Percentiles rank a stretch among this genome's conserved stretches.
phyloP scores from a whole-genome alignment of 768 basidiomycete genomes.

The Amanita pseudoporphyria region DNA sequence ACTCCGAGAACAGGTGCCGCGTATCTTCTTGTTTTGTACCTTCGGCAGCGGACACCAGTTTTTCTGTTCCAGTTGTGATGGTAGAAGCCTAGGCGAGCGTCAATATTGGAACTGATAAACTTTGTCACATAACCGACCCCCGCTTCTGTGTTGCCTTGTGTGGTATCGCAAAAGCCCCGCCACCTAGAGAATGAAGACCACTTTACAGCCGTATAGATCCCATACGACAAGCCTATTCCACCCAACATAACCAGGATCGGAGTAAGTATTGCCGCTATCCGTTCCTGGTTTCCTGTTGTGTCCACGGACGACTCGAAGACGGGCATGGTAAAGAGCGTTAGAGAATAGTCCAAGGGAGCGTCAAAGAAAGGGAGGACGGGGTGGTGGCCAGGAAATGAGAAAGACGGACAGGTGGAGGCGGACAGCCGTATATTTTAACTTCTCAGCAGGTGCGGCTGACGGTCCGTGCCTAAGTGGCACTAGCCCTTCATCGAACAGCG shows the following conservation, averaged over 20 bases:
- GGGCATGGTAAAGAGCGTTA: not conserved
- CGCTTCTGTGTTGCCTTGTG: not conserved
- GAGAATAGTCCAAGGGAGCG: not conserved
- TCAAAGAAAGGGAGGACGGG: not conserved
- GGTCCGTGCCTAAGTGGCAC: no score
- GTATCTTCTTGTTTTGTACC: not conserved
- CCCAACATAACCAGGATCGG: constrained; percentile 5
- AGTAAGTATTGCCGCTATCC: not conserved
- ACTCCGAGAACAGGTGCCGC: not conserved
- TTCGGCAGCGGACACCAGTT: not conserved
- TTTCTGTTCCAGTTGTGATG: not conserved
- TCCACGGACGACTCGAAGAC: not conserved
- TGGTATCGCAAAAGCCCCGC: not conserved
- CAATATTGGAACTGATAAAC: not conserved
- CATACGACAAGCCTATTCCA: constrained; percentile 4
- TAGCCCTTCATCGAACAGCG: no score
- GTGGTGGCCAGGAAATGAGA: not conserved
- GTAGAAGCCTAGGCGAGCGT: not conserved
- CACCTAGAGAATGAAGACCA: not conserved
- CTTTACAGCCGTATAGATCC: constrained; percentile 1
- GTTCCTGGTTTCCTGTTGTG: not conserved
- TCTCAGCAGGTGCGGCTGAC: constrained; percentile 7
- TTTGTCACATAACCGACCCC: not conserved
- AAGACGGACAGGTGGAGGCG: not conserved
- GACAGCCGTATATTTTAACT: not conserved